phyloP scores from a whole-genome alignment of 805 yeast species.

The Yarrowia sp. region DNA sequence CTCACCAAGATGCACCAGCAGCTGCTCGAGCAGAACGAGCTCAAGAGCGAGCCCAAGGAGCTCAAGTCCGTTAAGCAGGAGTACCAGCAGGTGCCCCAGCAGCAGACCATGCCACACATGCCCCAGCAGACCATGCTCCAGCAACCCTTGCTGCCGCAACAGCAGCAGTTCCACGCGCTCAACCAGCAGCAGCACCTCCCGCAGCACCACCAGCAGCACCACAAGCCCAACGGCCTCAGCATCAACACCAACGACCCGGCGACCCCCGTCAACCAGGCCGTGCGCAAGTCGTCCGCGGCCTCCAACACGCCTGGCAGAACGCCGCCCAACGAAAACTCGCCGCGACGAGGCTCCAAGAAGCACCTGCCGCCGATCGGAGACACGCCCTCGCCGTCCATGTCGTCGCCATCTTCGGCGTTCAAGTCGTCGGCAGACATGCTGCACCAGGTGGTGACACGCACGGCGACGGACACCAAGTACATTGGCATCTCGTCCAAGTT shows the following conservation, averaged over 20 bases:
- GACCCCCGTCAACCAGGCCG: background rate
- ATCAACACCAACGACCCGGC: slow-evolving; percentile 1
- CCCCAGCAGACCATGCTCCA: background rate
- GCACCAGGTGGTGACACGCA: slow-evolving; percentile 11
- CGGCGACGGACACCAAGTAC: slow-evolving; percentile 10
- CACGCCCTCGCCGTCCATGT: slow-evolving; percentile 20
- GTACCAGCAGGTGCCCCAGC: background rate
- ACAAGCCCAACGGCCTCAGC: slow-evolving; percentile 3
- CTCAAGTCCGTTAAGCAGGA: background rate
- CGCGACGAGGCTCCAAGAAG: slow-evolving; percentile 6
- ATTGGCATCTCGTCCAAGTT: slow-evolving; percentile 23
- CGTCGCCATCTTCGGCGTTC: slow-evolving; percentile 8
- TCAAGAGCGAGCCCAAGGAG: slow-evolving; percentile 5
- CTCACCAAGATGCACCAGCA: slow-evolving; percentile 25
- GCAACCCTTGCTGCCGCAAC: background rate
- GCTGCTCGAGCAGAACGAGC: slow-evolving; percentile 20
- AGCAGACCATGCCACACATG: background rate
- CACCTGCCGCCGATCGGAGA: slow-evolving; percentile 23
- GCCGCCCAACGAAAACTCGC: slow-evolving; percentile 15
- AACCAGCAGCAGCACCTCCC: background rate
- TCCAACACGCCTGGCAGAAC: background rate
- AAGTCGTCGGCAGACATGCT: slow-evolving; percentile 21
- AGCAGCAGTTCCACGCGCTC: slow-evolving; percentile 13
- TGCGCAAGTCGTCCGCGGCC: background rate
- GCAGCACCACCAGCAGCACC: background rate